Evolutionary conservation across 208 protist species (phyloP).

Genomic region (Leishmania braziliensis): DNA sequence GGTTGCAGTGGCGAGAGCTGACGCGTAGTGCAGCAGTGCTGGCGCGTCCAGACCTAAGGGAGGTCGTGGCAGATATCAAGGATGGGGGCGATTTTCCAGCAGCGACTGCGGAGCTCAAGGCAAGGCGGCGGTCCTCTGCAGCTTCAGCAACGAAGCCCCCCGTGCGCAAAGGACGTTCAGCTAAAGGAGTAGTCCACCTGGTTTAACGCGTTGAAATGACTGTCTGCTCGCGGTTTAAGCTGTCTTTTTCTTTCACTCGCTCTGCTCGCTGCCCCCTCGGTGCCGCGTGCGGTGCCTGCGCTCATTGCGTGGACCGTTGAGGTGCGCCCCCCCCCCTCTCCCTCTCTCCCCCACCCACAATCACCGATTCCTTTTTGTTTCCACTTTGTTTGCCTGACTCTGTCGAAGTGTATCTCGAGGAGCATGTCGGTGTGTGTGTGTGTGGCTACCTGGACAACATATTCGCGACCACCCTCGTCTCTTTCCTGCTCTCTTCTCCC

Average conservation of each 20-base stretch:
- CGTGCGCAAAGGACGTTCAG: background rate
- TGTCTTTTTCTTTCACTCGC: background rate
- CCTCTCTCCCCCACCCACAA: background rate
- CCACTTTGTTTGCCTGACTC: background rate
- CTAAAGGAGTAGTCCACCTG: background rate
- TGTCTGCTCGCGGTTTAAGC: background rate
- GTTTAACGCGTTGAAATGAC: background rate
- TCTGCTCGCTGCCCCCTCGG: background rate
- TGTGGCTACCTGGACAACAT: background rate
- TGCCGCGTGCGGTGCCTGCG: background rate
- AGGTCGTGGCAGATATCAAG: slow-evolving; percentile 16
- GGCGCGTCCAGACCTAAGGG: slow-evolving; percentile 7
- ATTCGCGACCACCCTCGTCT: background rate
- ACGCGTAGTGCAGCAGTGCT: slow-evolving; percentile 9
- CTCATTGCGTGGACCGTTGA: background rate
- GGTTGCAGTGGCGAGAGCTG: slow-evolving; percentile 30
- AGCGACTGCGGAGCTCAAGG: background rate
- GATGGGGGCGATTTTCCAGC: background rate
- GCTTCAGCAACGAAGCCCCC: background rate
- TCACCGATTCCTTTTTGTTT: background rate
- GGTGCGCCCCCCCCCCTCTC: background rate
- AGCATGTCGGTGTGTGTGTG: background rate
- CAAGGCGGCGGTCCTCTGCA: background rate
- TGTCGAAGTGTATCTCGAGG: background rate
- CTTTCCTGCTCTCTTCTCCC: background rate